Base-by-base conservation (phyloP, 2,329 filamentous ascomycete species). In the Leptodontidium sp. region DNA sequence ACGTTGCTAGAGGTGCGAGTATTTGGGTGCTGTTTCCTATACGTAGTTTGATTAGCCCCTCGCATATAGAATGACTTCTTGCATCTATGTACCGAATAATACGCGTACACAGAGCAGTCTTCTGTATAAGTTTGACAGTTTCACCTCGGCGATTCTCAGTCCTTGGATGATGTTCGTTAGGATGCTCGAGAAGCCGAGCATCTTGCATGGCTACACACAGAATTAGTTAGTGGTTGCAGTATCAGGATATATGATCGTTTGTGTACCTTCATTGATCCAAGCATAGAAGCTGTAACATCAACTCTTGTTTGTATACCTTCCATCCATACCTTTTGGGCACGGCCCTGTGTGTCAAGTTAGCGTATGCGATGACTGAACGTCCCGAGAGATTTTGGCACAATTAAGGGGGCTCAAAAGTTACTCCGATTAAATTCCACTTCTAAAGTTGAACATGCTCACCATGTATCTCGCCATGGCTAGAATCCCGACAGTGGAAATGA, bases 1-100 rank as follows among this genome's bases (percentile, higher is more conserved):
- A 83, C 0, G 82, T 81, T 4, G 76, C 74, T 1, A 81, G 75
- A 3, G 82, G 81, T 0, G 81, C 79, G 15, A 83, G 35, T 11
- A 71, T 65, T 61, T 24, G 65, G 45, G 72, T 77, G 50, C 67
- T 73, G 35, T 73, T 77, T 62, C 70, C 75, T 76, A 50, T 4
- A 55, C 43, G 21, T 2, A 12, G 61, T 45, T 38, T 11, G n/a
- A 17, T 17, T n/a, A 47, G 45, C n/a, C 4, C 6, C 15, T 47
- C 4, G 2, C 4, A 2, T 6, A n/a, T 21, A 21, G 8, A 47
- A 47, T 4, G 21, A 15, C n/a, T 29, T 15, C 17, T 24, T 14
- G 17, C 32, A 45, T 5, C 15, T 24, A 11, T 17, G 62, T n/a
- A 73, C 70, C 71, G n/a, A 75, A 50, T 43, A 74, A 68, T 3